These are phyloP conservation scores for Termitomyces sp. DNA, from an alignment of 768 basidiomycete species.

Conservation along the genomic window DNA sequence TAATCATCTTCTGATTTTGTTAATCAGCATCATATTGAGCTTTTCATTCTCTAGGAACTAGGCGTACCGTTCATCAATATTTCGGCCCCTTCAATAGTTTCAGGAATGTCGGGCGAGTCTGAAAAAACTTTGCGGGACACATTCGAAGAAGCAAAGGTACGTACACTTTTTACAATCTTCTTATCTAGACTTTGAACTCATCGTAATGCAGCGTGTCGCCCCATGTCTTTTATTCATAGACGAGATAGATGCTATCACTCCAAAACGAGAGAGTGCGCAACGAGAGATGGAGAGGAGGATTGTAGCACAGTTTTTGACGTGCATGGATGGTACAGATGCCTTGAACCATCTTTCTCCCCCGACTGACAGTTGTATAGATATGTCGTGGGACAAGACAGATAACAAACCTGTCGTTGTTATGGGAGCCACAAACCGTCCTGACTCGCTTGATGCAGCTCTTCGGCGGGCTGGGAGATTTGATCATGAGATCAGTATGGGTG, in stretches of 20 bases:
- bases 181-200: not conserved
- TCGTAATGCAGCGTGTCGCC: conserved; percentile 61
- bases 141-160: conserved; percentile 93
- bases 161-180: conserved; percentile 10
- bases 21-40: not conserved
- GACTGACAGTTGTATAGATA: conserved; percentile 42
- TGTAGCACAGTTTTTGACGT: conserved; percentile 95
- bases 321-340: conserved; percentile 84
- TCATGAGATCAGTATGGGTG: conserved; percentile 96
- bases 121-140: conserved; percentile 95
- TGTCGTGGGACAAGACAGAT: conserved; percentile 93
- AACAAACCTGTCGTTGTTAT: conserved; percentile 92
- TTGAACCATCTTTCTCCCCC: not conserved
- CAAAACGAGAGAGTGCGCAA: conserved; percentile 96
- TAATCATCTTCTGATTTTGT: conserved; percentile 29
- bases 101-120: conserved; percentile 97
- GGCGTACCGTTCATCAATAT: conserved; percentile 90
- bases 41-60: conserved; percentile 58
- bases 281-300: conserved; percentile 98
- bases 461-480: conserved; percentile 94
- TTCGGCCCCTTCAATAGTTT: conserved; percentile 93
- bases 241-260: conserved; percentile 97
- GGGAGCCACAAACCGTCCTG: conserved; percentile 94
- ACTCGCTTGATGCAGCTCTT: conserved; percentile 90
- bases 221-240: conserved; percentile 96